Evolutionary conservation across 257 asterid species (phyloP).

Genomic region (Solanum bulbocastanum): DNA sequence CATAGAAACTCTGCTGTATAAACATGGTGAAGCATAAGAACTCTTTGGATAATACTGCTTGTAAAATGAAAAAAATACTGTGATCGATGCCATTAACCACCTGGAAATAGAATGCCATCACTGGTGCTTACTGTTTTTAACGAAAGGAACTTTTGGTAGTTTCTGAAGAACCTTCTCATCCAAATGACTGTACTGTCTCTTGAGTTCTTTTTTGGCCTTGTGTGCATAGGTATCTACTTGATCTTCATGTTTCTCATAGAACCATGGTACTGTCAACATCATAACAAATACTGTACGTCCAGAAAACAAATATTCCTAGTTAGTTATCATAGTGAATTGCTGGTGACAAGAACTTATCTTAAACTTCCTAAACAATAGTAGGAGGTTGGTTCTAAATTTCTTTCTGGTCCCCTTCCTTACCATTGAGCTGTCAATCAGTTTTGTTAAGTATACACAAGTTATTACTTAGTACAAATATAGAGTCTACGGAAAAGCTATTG

Average conservation of each 20-base stretch:
- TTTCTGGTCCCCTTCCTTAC: neutral
- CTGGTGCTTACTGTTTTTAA: slow-evolving; percentile 45
- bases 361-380: neutral
- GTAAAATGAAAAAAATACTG: neutral
- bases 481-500: too few species aligned
- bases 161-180: slow-evolving; percentile 86
- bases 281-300: slow-evolving; percentile 38
- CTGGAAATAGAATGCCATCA: slow-evolving; percentile 9
- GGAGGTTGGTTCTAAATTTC: neutral
- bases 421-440: neutral
- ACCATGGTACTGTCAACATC: slow-evolving; percentile 61
- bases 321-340: neutral
- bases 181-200: slow-evolving; percentile 60
- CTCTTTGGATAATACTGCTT: neutral
- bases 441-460: neutral
- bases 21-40: neutral
- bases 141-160: slow-evolving; percentile 63
- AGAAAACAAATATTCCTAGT: neutral
- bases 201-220: slow-evolving; percentile 60
- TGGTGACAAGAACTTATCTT: neutral
- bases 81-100: neutral
- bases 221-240: slow-evolving; percentile 72
- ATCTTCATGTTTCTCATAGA: slow-evolving; percentile 87
- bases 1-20: neutral
- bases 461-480: neutral